phyloP scores from a whole-genome alignment of 1,139 yeast genomes.

The Nematodospora anomalae region DNA sequence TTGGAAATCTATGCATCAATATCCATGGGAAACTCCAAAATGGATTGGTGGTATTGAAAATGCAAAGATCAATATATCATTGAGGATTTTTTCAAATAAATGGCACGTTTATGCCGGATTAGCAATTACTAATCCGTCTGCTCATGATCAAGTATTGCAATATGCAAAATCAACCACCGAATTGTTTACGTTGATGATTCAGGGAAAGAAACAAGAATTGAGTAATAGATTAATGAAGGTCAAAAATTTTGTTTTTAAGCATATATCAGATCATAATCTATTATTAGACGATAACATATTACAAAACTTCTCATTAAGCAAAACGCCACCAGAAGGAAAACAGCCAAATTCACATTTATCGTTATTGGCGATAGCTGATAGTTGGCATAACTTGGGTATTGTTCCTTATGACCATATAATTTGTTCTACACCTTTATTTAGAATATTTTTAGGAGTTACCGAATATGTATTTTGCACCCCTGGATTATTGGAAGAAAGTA shows the following conservation, averaged over 20 bases:
- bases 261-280: slow-evolving; percentile 52
- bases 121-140: slow-evolving; percentile 93
- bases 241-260: slow-evolving; percentile 72
- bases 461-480: slow-evolving; percentile 89
- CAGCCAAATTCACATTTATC: slow-evolving; percentile 90
- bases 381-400: slow-evolving; percentile 83
- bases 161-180: slow-evolving; percentile 85
- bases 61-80: slow-evolving; percentile 89
- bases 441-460: slow-evolving; percentile 91
- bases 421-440: slow-evolving; percentile 88
- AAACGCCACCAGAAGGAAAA: slow-evolving; percentile 67
- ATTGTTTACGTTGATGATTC: slow-evolving; percentile 78
- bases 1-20: slow-evolving; percentile 79
- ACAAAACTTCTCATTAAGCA: slow-evolving; percentile 76
- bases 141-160: slow-evolving; percentile 87
- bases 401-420: slow-evolving; percentile 96
- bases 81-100: slow-evolving; percentile 86
- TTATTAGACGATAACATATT: slow-evolving; percentile 77
- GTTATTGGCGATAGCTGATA: slow-evolving; percentile 85
- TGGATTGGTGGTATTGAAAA: slow-evolving; percentile 96
- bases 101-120: slow-evolving; percentile 99
- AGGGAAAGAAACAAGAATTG: slow-evolving; percentile 60
- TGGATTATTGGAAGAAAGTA: slow-evolving; percentile 73
- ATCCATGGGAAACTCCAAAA: slow-evolving; percentile 87
- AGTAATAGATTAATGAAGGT: slow-evolving; percentile 61